Conservation (phyloP, 257 asterid species). For the Scutellaria galericulata region DNA sequence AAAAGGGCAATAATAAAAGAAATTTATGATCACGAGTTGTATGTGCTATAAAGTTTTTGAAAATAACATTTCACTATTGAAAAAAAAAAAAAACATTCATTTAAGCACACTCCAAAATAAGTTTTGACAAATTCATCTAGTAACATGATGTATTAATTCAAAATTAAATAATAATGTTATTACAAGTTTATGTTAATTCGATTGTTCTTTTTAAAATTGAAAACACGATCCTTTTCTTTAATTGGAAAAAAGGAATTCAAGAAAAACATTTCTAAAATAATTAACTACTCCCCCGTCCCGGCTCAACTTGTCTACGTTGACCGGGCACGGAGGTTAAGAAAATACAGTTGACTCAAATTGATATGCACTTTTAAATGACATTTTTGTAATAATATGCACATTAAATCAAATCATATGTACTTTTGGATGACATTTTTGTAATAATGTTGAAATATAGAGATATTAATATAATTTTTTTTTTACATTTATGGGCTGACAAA, state of each 20-base stretch:
- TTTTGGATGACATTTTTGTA: too few species aligned
- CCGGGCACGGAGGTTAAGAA: too few species aligned
- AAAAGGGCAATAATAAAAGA: not conserved
- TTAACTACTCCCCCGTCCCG: too few species aligned
- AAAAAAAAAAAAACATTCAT: constrained; percentile 25
- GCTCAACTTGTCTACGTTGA: too few species aligned
- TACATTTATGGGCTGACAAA: too few species aligned
- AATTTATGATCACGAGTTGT: constrained; percentile 37
- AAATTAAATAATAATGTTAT: not conserved
- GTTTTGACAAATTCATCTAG: too few species aligned
- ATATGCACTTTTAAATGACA: too few species aligned
- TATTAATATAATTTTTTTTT: too few species aligned
- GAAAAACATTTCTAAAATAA: not conserved
- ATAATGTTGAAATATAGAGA: too few species aligned
- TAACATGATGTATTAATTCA: not conserved
- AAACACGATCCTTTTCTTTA: constrained; percentile 2
- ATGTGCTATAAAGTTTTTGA: constrained; percentile 28
- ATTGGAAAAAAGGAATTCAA: not conserved
- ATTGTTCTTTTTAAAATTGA: not conserved
- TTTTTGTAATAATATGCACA: too few species aligned
- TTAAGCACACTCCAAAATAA: constrained; percentile 11
- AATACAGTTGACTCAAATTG: too few species aligned
- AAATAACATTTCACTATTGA: constrained; percentile 22
- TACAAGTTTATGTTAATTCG: not conserved
- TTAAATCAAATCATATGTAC: too few species aligned